These are phyloP conservation scores for Ceratocystis albifundus DNA, from an alignment of 2,329 filamentous ascomycete genomes.

Conservation along the genomic window DNA sequence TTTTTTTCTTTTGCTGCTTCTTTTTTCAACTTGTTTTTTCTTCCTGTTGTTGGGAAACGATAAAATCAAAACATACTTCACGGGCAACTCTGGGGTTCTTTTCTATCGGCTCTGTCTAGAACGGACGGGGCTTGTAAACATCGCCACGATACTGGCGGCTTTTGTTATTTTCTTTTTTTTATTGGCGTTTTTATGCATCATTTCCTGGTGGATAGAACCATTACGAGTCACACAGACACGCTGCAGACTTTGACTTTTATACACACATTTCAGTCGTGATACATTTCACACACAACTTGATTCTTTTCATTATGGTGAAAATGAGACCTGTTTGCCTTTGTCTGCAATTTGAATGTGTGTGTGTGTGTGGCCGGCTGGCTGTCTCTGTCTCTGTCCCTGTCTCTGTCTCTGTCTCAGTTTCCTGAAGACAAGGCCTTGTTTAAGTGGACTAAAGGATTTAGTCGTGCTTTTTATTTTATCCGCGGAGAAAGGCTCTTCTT, in stretches of 20 bases:
- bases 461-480: too few relatives aligned
- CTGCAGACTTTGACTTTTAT: background rate
- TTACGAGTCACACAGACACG: background rate
- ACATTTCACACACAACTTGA: background rate
- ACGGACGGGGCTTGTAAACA: background rate
- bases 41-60: background rate
- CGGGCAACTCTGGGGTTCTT: background rate
- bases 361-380: too few relatives aligned
- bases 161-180: background rate
- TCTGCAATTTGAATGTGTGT: too few relatives aligned
- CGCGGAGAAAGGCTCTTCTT: too few relatives aligned
- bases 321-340: background rate
- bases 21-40: background rate
- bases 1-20: constrained; percentile 2
- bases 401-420: too few relatives aligned
- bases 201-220: background rate
- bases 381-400: too few relatives aligned
- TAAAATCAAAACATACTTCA: constrained; percentile 1
- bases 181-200: background rate
- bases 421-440: too few relatives aligned
- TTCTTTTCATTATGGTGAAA: background rate
- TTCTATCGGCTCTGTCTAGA: background rate
- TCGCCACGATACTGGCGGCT: background rate
- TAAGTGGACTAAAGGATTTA: too few relatives aligned
- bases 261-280: constrained; percentile 4